A percentile compares a stretch with the other conserved stretches of the same genome.
These are phyloP conservation scores for Avena sativa DNA, from an alignment of 176 grass and related monocot species.

Conservation along the genomic window DNA sequence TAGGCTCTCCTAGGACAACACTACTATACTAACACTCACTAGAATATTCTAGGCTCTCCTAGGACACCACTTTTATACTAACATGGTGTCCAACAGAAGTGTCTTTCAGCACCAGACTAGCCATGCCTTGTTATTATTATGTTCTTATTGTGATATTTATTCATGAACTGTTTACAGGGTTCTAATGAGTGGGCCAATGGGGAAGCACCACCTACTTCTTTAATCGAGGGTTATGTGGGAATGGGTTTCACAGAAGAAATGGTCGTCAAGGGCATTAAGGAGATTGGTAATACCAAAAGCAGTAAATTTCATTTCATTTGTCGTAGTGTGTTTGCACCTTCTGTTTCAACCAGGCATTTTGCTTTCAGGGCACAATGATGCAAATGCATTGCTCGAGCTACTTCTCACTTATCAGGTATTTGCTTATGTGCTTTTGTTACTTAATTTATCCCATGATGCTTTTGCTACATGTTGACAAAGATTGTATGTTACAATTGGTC, in stretches of 20 bases:
- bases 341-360: slow-evolving; percentile 29
- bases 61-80: too few species aligned
- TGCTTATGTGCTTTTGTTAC: neutral
- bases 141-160: slow-evolving; percentile 27
- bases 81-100: too few species aligned
- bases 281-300: slow-evolving; percentile 45
- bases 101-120: neutral
- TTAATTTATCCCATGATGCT: slow-evolving; percentile 3
- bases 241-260: slow-evolving; percentile 66
- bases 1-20: too few species aligned
- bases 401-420: slow-evolving; percentile 70
- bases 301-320: slow-evolving; percentile 29
- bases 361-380: slow-evolving; percentile 58
- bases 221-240: slow-evolving; percentile 38
- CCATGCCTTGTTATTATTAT: slow-evolving; percentile 27
- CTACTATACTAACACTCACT: too few species aligned
- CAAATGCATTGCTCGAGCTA: slow-evolving; percentile 70
- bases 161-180: slow-evolving; percentile 38
- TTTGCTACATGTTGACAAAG: neutral
- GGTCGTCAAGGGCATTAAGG: slow-evolving; percentile 53
- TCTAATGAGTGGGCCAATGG: slow-evolving; percentile 35
- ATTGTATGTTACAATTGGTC: slow-evolving; percentile 25
- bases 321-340: neutral
- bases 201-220: slow-evolving; percentile 34
- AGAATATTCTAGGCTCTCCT: too few species aligned